Base-by-base conservation (phyloP, 495 filamentous ascomycete species). In the Xylaria castorea region DNA sequence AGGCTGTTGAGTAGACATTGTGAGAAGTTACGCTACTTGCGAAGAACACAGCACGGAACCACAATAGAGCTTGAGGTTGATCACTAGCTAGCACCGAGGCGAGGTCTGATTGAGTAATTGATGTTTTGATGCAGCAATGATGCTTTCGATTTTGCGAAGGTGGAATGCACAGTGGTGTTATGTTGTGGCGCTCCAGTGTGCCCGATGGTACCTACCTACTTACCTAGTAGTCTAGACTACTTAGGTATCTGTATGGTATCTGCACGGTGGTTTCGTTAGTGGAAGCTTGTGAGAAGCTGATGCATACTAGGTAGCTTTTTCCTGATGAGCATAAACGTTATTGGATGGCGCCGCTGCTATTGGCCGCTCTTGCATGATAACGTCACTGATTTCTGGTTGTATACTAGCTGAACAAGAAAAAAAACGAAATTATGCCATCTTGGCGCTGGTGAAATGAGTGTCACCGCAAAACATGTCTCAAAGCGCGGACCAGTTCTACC, bases 1-100 rank as follows among this genome's bases (percentile, higher is more conserved):
- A 34, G 70, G 71, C 66, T 71, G 76, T 66, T 79, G 69, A 53
- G 57, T 53, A 36, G 74, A 67, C 78, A 79, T 79, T 30, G 12
- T 27, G 58, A 68, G 30, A 51, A 22, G 7, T 12, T n/a, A 38
- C 34, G 53, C 14, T 42, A 38, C 25, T n/a, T 38, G 18, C 11
- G 20, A 42, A 63, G 58, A 27, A 50, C 38, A 63, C 22, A 2
- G 16, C 57, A 16, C 6, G 22, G 12, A 67, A 14, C 40, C 42
- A 27, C 8, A 18, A 46, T 18, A n/a, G 32, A 9, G 8, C 42
- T 44, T 8, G 12, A 64, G 11, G 22, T 42, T 25, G 12, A 44
- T 22, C 38, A 25, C 38, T 20, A 22, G 25, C 44, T 1, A 67
- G 64, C 46, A 67, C 20, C 20, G 44, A 53, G 32, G 50, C n/a